Base-by-base conservation (phyloP, 495 filamentous ascomycete genomes). In the Annulohypoxylon moriforme region DNA sequence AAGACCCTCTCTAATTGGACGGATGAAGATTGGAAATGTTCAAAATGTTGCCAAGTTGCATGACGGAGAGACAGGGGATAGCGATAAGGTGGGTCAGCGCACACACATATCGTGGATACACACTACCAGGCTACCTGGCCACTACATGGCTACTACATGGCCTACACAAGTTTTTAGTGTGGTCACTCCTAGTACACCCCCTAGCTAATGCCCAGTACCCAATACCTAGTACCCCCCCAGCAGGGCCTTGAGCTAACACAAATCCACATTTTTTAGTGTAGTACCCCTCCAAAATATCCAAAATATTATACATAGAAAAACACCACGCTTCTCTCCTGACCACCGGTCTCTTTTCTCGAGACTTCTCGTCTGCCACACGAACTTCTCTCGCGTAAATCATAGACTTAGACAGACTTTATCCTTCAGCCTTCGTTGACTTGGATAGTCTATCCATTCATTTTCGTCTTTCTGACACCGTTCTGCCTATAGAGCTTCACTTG, bases 251-350 rank as follows among this genome's bases (percentile, higher is more conserved):
- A 49, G 22, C 46, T 49, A 49, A 49, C 18, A 22, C 22, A 49
- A 62, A 58, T 69, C 71, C 71, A 73, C 11, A 40, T 14, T 73
- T 73, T 73, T 73, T 73, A 73, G 66, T 68, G 31, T 52, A 58
- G 56, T 69, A 69, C 71, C 71, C 71, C 71, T 73, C 71, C 71
- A 73, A 73, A 68, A 73, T 66, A 61, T 69, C 71, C 69, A 73
- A 68, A 73, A 69, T 66, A 73, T 73, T 69, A 69, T 73, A 73
- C 46, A 50, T 50, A 50, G 46, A 55, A 73, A 73, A 73, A 73
- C 71, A 73, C 49, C 34, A 73, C 65, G 47, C 70, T 52, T 42
- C 58, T 67, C 65, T 68, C 62, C 66, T 69, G 42, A 31, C 20
- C 49, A 47, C 44, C 24, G 16, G 10, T 34, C 38, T 34, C 38